Base-by-base conservation (phyloP, 179 eudicot genomes). In the Patellifolia procumbens region DNA sequence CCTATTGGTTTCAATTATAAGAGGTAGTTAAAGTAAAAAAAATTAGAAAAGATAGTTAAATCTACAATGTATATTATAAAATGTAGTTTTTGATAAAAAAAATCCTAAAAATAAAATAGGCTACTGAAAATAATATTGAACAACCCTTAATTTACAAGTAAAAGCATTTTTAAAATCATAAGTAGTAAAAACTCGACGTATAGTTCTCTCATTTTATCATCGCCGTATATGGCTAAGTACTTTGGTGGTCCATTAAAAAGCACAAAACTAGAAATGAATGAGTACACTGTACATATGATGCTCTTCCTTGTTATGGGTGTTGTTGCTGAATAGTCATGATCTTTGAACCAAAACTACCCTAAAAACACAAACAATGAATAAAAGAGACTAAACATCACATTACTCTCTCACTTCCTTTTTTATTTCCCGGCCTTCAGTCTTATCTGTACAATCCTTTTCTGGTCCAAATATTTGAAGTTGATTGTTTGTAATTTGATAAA, bases 251-350 rank as follows among this genome's bases (percentile, higher is more conserved):
- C 73, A 49, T 29, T 29, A 1, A 8, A 70, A 70, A 26, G 17
- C 49, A 43, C 73, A 29, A 69, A 17, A 69, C 59, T 48, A 26
- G 8, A 24, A 68, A 46, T 4, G 12, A 45, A 1, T 9, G 5
- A 29, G 72, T 28, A 46, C 56, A 48, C 24, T 68, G 0, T 17
- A 2, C 22, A 58, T 5, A 31, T 31, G 5, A 49, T 15, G n/a
- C 26, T 29, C 59, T 17, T 19, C 29, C 59, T 29, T 70, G 48
- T 69, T 45, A 46, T 7, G 55, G n/a, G 42, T n/a, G 42, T 69
- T 46, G 58, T 69, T 69, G 73, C 15, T 68, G 78, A 59, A 35
- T 6, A 69, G 78, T 79, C 75, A n/a, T 74, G 8, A 1, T 74
- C 78, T 28, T 60, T 49, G 6, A 59, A 35, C 35, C 26, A 34